A percentile compares a stretch with the other conserved stretches of the same genome.
These are phyloP conservation scores for Podaxis rugospora DNA, from an alignment of 768 basidiomycete genomes.

Conservation along the genomic window DNA sequence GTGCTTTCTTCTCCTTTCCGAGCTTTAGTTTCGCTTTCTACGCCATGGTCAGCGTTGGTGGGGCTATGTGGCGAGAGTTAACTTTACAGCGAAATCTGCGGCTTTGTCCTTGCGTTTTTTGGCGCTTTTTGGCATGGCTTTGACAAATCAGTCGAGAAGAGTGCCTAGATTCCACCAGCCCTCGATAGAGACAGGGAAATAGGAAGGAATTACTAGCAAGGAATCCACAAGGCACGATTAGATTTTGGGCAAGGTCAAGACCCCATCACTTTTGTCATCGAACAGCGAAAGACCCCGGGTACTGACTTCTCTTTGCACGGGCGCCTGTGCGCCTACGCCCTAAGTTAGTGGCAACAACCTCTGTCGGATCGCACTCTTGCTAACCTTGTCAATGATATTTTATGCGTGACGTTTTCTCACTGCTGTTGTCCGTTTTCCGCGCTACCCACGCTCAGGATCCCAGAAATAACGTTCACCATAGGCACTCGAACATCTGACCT, in stretches of 20 bases:
- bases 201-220: neutral
- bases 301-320: neutral
- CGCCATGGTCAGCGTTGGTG: neutral
- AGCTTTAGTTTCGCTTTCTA: conserved; percentile 97
- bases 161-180: neutral
- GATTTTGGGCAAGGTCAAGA: neutral
- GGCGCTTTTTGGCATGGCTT: conserved; percentile 74
- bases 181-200: neutral
- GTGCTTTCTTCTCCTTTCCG: conserved; percentile 84
- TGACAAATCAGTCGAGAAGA: neutral
- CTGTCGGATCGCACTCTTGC: neutral
- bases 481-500: neutral
- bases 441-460: neutral
- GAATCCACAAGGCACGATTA: neutral
- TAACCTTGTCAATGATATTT: too few relatives aligned
- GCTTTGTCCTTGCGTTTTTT: conserved; percentile 87
- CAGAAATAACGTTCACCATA: neutral
- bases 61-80: neutral
- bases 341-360: neutral
- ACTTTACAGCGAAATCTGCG: conserved; percentile 76
- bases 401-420: neutral
- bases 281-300: neutral
- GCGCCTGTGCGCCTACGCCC: neutral
- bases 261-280: neutral
- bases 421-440: neutral